Evolutionary conservation across 257 asterid genomes (phyloP).

Genomic region (Nicotiana tomentosiformis): DNA sequence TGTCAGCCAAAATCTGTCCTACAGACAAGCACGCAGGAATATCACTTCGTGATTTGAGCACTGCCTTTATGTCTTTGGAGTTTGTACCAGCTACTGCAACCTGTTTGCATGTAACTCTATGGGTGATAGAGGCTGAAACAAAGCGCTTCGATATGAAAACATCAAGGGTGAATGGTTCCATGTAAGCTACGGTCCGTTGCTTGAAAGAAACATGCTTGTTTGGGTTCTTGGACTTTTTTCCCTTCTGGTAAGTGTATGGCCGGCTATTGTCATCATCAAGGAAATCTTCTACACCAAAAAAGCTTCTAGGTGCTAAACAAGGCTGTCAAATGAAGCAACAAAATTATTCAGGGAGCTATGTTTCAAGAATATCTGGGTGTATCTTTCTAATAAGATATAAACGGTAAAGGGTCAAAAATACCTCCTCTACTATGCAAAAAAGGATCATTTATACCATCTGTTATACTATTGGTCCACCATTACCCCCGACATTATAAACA

Average conservation of each 20-base stretch:
- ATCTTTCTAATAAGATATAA: background rate
- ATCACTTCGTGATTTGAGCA: conserved; percentile 70
- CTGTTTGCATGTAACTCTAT: conserved; percentile 90
- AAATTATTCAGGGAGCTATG: background rate
- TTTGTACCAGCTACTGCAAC: conserved; percentile 98
- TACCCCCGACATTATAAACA: too few relatives aligned
- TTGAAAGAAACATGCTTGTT: conserved; percentile 79
- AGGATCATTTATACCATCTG: too few relatives aligned
- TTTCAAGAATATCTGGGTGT: background rate
- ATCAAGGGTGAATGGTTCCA: conserved; percentile 93
- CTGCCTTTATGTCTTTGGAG: conserved; percentile 93
- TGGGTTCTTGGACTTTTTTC: conserved; percentile 69
- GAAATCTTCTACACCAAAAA: conserved; percentile 92
- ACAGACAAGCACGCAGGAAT: conserved; percentile 85
- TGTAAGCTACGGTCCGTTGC: conserved; percentile 79
- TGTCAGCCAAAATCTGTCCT: conserved; percentile 68
- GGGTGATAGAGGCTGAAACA: conserved; percentile 89
- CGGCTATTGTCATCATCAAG: conserved; percentile 84
- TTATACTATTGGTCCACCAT: too few relatives aligned
- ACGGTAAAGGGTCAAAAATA: too few relatives aligned
- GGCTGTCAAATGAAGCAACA: conserved; percentile 36
- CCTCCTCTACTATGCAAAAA: too few relatives aligned
- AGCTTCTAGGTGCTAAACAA: conserved; percentile 70
- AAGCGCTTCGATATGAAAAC: conserved; percentile 84
- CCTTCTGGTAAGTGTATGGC: conserved; percentile 83